These are phyloP conservation scores for Cercospora brassicicola DNA, from an alignment of 2,329 filamentous ascomycete species.

Conservation along the genomic window DNA sequence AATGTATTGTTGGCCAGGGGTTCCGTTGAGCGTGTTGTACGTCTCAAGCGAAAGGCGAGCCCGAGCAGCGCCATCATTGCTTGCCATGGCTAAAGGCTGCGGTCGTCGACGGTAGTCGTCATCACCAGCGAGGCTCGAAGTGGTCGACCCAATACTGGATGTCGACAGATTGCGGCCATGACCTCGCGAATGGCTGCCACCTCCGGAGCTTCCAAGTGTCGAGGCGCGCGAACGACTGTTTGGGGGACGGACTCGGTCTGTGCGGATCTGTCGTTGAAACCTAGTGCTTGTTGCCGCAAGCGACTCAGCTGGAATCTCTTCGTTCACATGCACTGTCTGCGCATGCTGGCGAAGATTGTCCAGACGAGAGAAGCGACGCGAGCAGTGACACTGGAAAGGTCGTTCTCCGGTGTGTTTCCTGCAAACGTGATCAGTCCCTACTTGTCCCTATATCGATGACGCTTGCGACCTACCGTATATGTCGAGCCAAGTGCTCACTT, in stretches of 20 bases:
- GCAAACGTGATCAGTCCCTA: conserved; percentile 30
- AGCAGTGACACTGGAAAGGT: conserved; percentile 95
- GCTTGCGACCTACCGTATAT: conserved; percentile 71
- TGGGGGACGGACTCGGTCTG: conserved; percentile 75
- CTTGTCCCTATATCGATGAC: not conserved
- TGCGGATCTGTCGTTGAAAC: conserved; percentile 88
- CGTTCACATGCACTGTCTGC: conserved; percentile 95
- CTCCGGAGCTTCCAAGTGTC: conserved; percentile 67
- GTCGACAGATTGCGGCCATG: conserved; percentile 83
- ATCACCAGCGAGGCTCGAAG: conserved; percentile 66
- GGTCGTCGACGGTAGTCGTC: conserved; percentile 71
- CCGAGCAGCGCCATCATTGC: conserved; percentile 60
- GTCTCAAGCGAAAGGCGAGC: conserved; percentile 66
- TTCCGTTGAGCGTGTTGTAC: conserved; percentile 61
- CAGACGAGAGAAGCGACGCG: conserved; percentile 84
- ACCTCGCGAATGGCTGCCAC: conserved; percentile 67
- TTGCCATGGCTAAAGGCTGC: conserved; percentile 77
- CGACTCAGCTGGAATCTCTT: conserved; percentile 92
- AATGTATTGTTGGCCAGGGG: conserved; percentile 64
- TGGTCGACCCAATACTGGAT: conserved; percentile 78
- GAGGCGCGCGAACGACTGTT: conserved; percentile 72
- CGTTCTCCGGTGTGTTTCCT: conserved; percentile 97
- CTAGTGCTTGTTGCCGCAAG: conserved; percentile 87
- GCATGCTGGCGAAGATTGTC: conserved; percentile 97
- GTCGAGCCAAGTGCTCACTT: conserved; percentile 90